Evolutionary conservation across 805 yeast species (phyloP), one percentile per base, ranked within the genome.

Genomic region (Yarrowia sp.): DNA sequence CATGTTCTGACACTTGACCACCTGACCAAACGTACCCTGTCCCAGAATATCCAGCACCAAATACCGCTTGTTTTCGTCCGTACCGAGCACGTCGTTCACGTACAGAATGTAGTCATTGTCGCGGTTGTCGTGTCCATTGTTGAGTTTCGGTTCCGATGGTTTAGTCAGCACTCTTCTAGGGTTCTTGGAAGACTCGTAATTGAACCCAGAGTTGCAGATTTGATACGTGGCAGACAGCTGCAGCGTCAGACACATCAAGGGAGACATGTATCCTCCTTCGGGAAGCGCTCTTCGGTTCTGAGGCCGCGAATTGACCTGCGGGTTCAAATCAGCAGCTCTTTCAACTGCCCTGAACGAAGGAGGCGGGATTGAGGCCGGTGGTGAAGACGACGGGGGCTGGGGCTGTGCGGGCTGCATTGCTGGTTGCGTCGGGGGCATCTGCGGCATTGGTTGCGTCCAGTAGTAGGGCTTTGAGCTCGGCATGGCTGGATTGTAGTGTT

Each of bases 1-100:
- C 72, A 88, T 78, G 72, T 84, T 84, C 74, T 90, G 96, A 76
- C 98, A 93, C 77, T 93, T 95, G 45, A 92, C 96, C 53, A 95
- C 99, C 77, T 95, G 98, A 9, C 99, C 99, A 80, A 95, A 95
- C 0, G 99, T 92, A 2, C 99, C 99, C 67, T 92, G 93, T 0
- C 99, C 99, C 45, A 95, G 77, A 14, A 95, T 81, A 75, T 93
- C 98, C 66, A 95, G 78, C 5, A 95, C 97, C 71, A 95, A 81
- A 74, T 92, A 93, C 73, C 90, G 89, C 64, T 92, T 81, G 66
- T 90, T 92, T 69, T 90, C 95, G 70, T 88, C 90, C 3, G 85
- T 81, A 5, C 99, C 98, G 44, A 95, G 78, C 28, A 95, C 86
- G 74, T 96, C 99, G 74, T 96, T 95, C 22, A 95, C 99, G 69